phyloP scores from a whole-genome alignment of 1,284 basidiomycete species.

The Ustilago esculenta region DNA sequence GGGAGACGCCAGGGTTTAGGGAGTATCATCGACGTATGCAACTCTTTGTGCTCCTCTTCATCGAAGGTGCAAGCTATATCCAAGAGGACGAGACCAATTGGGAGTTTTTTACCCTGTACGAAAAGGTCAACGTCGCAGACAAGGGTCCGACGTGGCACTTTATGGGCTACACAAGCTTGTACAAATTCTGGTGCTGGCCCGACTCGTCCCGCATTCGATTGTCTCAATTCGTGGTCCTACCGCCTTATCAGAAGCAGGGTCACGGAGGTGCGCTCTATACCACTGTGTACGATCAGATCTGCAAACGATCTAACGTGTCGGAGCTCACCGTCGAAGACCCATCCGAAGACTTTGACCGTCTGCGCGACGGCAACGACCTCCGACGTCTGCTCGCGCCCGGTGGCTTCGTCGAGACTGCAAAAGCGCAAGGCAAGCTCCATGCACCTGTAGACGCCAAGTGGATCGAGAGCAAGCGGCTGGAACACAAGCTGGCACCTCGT shows the following conservation, averaged over 20 bases:
- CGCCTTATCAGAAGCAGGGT: conserved; percentile 87
- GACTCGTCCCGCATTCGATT: conserved; percentile 42
- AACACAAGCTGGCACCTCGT: conserved; percentile 90
- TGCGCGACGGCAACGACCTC: conserved; percentile 91
- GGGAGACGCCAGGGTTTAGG: conserved; percentile 86
- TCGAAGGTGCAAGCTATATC: conserved; percentile 85
- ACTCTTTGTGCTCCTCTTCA: conserved; percentile 90
- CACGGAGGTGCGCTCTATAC: conserved; percentile 80
- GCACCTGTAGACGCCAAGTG: conserved; percentile 81
- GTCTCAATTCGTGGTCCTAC: conserved; percentile 91
- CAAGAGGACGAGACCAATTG: conserved; percentile 71
- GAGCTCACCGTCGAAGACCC: conserved; percentile 98
- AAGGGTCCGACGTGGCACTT: conserved; percentile 81
- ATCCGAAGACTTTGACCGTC: conserved; percentile 92
- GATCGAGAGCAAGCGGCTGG: conserved; percentile 80
- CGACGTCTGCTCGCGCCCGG: conserved; percentile 79
- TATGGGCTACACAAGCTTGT: conserved; percentile 56
- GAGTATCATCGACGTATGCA: conserved; percentile 96
- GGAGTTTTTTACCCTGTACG: conserved; percentile 68
- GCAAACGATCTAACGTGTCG: conserved; percentile 76
- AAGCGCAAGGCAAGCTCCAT: conserved; percentile 72
- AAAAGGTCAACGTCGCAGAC: conserved; percentile 19
- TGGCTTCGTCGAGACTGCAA: conserved; percentile 69
- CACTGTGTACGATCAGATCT: conserved; percentile 82
- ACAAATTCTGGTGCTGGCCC: conserved; percentile 60